phyloP scores from a whole-genome alignment of 495 filamentous ascomycete genomes.

The Sporormia fimetaria region DNA sequence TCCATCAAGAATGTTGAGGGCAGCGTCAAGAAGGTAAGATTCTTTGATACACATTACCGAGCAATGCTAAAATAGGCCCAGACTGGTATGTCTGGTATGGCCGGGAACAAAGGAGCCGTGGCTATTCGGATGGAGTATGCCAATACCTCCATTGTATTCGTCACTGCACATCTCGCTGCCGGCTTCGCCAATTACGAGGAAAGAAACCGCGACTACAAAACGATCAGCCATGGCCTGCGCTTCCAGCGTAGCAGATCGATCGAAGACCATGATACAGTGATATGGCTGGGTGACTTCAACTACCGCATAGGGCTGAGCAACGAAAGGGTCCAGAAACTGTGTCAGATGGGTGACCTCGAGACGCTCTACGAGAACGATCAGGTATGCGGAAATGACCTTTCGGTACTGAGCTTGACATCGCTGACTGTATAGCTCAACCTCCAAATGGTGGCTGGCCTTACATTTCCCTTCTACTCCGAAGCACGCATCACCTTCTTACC shows the following conservation, averaged over 20 bases:
- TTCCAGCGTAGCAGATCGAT: constrained; percentile 87
- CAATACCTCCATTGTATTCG: constrained; percentile 87
- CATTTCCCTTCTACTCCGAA: constrained; percentile 87
- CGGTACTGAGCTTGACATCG: not conserved
- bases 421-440: constrained; percentile 58
- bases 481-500: constrained; percentile 72
- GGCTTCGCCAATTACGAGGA: constrained; percentile 98
- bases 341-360: constrained; percentile 58
- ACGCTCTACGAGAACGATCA: constrained; percentile 89
- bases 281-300: constrained; percentile 98
- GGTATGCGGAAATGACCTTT: constrained; percentile 8
- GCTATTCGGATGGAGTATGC: constrained; percentile 93
- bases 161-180: constrained; percentile 92
- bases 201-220: constrained; percentile 81
- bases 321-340: constrained; percentile 64
- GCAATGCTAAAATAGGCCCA: constrained; percentile 23
- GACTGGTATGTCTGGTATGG: constrained; percentile 94
- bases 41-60: constrained; percentile 9
- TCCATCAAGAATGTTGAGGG: constrained; percentile 95
- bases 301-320: constrained; percentile 84
- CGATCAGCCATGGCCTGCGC: constrained; percentile 73
- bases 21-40: constrained; percentile 68
- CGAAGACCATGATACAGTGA: constrained; percentile 84
- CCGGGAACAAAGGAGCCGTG: constrained; percentile 95
- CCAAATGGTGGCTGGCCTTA: constrained; percentile 85